Conservation (phyloP, 1,284 basidiomycete species). For the Vanrija humicola region DNA sequence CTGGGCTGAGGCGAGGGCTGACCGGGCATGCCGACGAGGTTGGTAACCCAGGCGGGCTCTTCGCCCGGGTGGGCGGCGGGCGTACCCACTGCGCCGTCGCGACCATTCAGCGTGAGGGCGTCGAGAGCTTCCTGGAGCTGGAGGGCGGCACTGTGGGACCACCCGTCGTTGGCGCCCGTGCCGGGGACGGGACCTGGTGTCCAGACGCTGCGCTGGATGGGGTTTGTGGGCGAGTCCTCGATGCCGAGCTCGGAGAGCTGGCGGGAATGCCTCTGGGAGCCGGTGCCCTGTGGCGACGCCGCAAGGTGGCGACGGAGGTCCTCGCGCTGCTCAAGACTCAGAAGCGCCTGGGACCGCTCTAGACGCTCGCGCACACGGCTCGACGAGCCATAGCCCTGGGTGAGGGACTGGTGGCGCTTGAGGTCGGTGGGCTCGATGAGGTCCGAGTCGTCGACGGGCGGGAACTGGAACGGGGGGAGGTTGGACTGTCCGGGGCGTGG, state of each 20-base stretch:
- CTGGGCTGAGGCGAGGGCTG: constrained; percentile 26
- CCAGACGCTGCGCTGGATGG: constrained; percentile 43
- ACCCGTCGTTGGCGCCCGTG: constrained; percentile 29
- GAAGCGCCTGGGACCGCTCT: constrained; percentile 39
- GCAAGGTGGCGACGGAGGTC: constrained; percentile 23
- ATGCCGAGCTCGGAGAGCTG: constrained; percentile 12
- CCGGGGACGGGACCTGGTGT: constrained; percentile 16
- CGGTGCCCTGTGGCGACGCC: constrained; percentile 10
- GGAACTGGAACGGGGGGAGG: constrained; percentile 29
- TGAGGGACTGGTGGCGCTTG: constrained; percentile 47
- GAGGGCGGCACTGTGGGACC: constrained; percentile 18
- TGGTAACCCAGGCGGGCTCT: constrained; percentile 45
- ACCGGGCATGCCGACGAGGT: constrained; percentile 38
- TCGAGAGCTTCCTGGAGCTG: constrained; percentile 44
- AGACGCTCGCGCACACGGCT: constrained; percentile 37
- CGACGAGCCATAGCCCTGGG: constrained; percentile 38
- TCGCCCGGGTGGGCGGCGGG: constrained; percentile 14
- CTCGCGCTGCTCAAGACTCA: constrained; percentile 39
- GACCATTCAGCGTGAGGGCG: constrained; percentile 16
- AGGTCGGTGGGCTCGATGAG: constrained; percentile 26
- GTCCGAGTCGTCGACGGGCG: constrained; percentile 10
- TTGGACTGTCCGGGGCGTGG: constrained; percentile 38
- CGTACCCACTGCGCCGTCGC: constrained; percentile 15
- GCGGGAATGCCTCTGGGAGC: constrained; percentile 12
- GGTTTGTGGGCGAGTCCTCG: constrained; percentile 37